Conservation (phyloP, 179 eudicot species). For the Corrigiola litoralis region DNA sequence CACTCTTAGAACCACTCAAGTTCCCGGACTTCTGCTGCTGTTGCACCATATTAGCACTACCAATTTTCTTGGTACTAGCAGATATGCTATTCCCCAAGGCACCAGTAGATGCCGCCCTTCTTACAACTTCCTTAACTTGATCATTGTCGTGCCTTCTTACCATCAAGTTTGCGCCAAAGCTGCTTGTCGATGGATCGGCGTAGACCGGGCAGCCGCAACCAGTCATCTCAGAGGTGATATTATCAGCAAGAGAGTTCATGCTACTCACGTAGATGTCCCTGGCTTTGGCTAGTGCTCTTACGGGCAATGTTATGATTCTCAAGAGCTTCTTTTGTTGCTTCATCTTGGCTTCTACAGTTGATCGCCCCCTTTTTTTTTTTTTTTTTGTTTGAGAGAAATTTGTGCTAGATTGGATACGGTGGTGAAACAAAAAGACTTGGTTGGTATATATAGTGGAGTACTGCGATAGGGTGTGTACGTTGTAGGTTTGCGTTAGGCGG, state of each 20-base stretch:
- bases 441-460: too few relatives aligned
- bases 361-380: too few relatives aligned
- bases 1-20: conserved; percentile 1
- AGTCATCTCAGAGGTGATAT: conserved; percentile 17
- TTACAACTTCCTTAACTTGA: conserved; percentile 34
- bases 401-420: too few relatives aligned
- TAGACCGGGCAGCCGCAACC: conserved; percentile 9
- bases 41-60: not conserved
- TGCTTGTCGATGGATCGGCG: conserved; percentile 37
- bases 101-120: conserved; percentile 42
- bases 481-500: too few relatives aligned
- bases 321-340: conserved; percentile 29
- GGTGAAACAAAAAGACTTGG: too few relatives aligned
- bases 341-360: too few relatives aligned
- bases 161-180: conserved; percentile 39
- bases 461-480: too few relatives aligned
- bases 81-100: conserved; percentile 18
- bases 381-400: too few relatives aligned
- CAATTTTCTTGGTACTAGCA: not conserved
- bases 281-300: conserved; percentile 45
- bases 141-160: conserved; percentile 23
- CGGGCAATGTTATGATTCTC: conserved; percentile 42
- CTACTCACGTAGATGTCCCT: conserved; percentile 52
- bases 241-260: conserved; percentile 36
- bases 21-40: not conserved